phyloP scores from a whole-genome alignment of 2,329 filamentous ascomycete species.

The Phyllosticta citriasiana region DNA sequence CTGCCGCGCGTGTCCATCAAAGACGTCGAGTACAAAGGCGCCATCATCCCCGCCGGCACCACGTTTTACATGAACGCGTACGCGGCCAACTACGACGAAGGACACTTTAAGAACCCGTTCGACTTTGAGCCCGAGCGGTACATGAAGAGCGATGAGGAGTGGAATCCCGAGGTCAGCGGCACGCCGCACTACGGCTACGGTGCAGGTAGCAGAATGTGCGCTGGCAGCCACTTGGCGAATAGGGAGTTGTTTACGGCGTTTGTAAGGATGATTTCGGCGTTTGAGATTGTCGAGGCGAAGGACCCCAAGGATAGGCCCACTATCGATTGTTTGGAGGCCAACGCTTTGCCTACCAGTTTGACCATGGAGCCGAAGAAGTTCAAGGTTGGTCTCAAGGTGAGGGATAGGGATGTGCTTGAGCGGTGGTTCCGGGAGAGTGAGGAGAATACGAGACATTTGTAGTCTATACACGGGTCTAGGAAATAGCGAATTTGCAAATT shows the following conservation, averaged over 20 bases:
- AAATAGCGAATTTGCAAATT: too few relatives aligned
- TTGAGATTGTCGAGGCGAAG: slow-evolving; percentile 34
- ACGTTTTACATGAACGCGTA: slow-evolving; percentile 76
- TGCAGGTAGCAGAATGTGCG: slow-evolving; percentile 37
- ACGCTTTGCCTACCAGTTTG: slow-evolving; percentile 37
- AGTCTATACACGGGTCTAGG: background rate
- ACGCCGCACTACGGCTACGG: slow-evolving; percentile 41
- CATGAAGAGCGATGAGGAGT: slow-evolving; percentile 31
- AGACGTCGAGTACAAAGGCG: slow-evolving; percentile 58
- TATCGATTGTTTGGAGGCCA: slow-evolving; percentile 37
- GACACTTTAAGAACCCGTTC: slow-evolving; percentile 54
- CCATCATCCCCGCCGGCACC: slow-evolving; percentile 61
- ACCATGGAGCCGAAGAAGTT: slow-evolving; percentile 43
- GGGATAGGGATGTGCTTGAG: slow-evolving; percentile 32
- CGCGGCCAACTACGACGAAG: slow-evolving; percentile 61
- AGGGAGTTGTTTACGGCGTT: slow-evolving; percentile 37
- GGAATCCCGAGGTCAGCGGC: slow-evolving; percentile 29
- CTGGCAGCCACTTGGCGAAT: slow-evolving; percentile 36
- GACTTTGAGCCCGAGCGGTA: slow-evolving; percentile 63
- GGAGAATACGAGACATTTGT: slow-evolving; percentile 33
- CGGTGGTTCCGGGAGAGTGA: slow-evolving; percentile 39
- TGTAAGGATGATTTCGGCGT: slow-evolving; percentile 37
- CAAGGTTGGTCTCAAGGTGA: slow-evolving; percentile 38
- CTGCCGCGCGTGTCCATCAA: slow-evolving; percentile 63
- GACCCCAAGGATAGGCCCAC: slow-evolving; percentile 32